Evolutionary conservation across 345 rosid species (phyloP).

Genomic region (Ceriops zippeliana): DNA sequence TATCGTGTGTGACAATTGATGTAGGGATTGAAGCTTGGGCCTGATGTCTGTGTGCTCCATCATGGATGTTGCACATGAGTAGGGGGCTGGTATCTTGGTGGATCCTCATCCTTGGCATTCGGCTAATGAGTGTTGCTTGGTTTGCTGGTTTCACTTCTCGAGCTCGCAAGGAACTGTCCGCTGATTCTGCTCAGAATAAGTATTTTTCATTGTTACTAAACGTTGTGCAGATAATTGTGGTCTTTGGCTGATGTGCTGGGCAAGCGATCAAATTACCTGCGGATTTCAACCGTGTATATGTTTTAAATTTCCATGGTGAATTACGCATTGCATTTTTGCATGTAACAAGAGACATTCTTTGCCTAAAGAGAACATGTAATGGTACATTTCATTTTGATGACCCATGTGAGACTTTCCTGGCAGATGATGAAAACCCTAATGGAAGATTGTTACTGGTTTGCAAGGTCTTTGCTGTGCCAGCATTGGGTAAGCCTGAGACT

Average conservation of each 20-base stretch:
- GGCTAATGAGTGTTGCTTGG: constrained; percentile 98
- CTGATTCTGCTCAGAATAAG: constrained; percentile 34
- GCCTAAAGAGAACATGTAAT: too few relatives aligned
- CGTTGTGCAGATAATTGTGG: constrained; percentile 7
- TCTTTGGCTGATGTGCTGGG: background rate
- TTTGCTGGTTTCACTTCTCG: constrained; percentile 69
- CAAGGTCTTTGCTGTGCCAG: too few relatives aligned
- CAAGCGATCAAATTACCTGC: background rate
- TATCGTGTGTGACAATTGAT: constrained; percentile 77
- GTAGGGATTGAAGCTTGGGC: constrained; percentile 78
- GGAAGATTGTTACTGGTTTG: too few relatives aligned
- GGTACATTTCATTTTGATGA: too few relatives aligned
- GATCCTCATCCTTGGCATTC: constrained; percentile 82
- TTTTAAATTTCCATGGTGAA: too few relatives aligned
- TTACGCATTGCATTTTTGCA: too few relatives aligned
- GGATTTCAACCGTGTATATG: background rate
- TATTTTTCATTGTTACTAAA: background rate
- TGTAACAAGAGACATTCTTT: too few relatives aligned
- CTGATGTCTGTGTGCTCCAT: constrained; percentile 61
- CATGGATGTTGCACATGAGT: constrained; percentile 70
- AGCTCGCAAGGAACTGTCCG: constrained; percentile 20
- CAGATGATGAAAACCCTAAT: too few relatives aligned
- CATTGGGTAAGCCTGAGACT: too few relatives aligned
- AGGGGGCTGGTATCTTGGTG: constrained; percentile 91
- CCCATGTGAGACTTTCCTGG: too few relatives aligned